phyloP scores from a whole-genome alignment of 345 rosid species.

The Odontarrhena argentea region DNA sequence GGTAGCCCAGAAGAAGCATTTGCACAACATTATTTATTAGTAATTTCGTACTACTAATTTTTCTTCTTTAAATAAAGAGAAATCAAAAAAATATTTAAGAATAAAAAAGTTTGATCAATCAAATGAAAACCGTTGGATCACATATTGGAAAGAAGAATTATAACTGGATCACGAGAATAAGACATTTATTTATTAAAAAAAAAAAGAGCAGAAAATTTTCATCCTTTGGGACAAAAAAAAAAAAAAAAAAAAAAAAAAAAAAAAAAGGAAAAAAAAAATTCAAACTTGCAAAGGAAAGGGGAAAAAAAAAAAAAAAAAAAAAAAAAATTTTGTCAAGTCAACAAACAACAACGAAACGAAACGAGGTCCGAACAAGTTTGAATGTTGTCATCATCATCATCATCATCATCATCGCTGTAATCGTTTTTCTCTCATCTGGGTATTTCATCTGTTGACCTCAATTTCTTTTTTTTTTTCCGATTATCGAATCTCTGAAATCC shows the following conservation, averaged over 20 bases:
- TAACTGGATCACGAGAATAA: constrained; percentile 38
- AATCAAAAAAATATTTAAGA: background rate
- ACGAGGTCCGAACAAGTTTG: constrained; percentile 38
- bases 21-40: background rate
- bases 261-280: constrained; percentile 1
- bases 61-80: background rate
- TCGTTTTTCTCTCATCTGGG: constrained; percentile 26
- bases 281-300: constrained; percentile 35
- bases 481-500: constrained; percentile 21
- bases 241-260: background rate
- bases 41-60: too few relatives aligned
- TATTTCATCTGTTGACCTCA: constrained; percentile 33
- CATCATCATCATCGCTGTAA: constrained; percentile 32
- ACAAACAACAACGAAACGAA: constrained; percentile 56
- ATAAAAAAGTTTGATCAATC: background rate
- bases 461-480: background rate
- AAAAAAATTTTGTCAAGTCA: constrained; percentile 45
- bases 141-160: constrained; percentile 28
- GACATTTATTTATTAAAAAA: constrained; percentile 15
- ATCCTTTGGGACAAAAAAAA: constrained; percentile 20
- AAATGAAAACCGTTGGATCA: constrained; percentile 41
- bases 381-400: constrained; percentile 37
- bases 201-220: constrained; percentile 22
- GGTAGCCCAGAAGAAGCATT: constrained; percentile 20
- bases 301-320: constrained; percentile 16